Percentiles rank a stretch among this genome's conserved stretches.
Evolutionary conservation across 495 filamentous ascomycete species (phyloP).

Genomic region (Trichocladium uniseriatum): DNA sequence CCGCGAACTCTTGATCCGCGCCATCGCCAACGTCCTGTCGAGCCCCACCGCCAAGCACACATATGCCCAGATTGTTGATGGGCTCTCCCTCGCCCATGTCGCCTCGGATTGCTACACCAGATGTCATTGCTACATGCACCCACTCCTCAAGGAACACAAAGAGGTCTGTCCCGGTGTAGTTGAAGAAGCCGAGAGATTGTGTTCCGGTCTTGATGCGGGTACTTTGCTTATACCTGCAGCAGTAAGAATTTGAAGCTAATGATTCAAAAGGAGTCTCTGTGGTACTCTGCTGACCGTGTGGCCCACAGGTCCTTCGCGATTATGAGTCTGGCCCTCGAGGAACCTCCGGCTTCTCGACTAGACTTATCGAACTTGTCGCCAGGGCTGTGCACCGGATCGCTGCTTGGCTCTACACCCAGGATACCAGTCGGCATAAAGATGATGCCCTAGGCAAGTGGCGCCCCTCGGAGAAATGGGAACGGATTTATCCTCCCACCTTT

Average conservation of each 20-base stretch:
- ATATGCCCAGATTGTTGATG: slow-evolving; percentile 26
- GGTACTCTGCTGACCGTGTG: no score
- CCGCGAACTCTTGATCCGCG: slow-evolving; percentile 3
- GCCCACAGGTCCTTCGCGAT: neutral
- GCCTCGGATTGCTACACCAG: neutral
- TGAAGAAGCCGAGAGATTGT: slow-evolving; percentile 5
- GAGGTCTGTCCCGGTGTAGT: slow-evolving; percentile 10
- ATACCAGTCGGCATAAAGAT: neutral
- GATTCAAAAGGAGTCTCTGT: neutral
- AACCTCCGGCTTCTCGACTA: neutral
- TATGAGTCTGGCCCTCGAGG: neutral
- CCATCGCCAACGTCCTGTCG: slow-evolving; percentile 7
- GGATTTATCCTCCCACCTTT: neutral
- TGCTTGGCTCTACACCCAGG: neutral
- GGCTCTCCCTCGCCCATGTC: slow-evolving; percentile 14
- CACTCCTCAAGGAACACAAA: slow-evolving; percentile 5
- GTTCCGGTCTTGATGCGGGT: slow-evolving; percentile 4
- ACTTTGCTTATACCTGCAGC: neutral
- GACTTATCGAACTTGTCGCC: neutral
- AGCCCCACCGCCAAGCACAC: slow-evolving; percentile 19
- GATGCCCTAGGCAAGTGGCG: neutral
- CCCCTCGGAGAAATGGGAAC: neutral
- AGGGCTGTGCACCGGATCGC: neutral
- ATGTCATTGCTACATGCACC: neutral
- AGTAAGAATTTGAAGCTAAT: neutral